Evolutionary conservation across 371 early-diverging fungal species (phyloP), one percentile per base, ranked within the genome.

Genomic region (Choanephora cucurbitarum): DNA sequence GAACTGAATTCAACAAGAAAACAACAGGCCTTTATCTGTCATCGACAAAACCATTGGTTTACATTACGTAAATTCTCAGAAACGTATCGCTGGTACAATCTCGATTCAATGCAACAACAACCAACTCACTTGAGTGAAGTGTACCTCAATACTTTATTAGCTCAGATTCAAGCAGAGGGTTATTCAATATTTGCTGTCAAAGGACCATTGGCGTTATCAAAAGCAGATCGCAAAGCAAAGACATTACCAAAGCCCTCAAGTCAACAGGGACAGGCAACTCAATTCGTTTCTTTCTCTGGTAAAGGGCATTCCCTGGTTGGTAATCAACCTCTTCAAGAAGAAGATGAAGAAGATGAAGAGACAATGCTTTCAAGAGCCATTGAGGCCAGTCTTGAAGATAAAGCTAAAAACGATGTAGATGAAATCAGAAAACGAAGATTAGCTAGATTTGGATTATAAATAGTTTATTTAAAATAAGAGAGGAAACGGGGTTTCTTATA

Each of bases 31-130:
- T 88, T 75, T 50, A 84, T 88, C 23, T 84, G 87, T 57, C 81
- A 88, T 61, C 66, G 85, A 8, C 58, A 76, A 52, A 76, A 82
- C 40, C 82, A 81, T 52, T 81, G 82, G 78, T 86, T 88, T 55
- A 88, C 87, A 1, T 52, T 91, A 21, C 78, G 91, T 3, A 75
- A 81, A 34, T 89, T 90, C 58, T 82, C 71, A 1, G 74, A 76
- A 7, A 62, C 78, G 10, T 73, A 80, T 53, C 78, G 87, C 17
- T 87, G 89, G 89, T 90, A 90, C 65, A 89, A 90, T 49, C 70
- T 89, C 14, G 85, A 91, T 55, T 82, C 83, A 1, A 68, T 81
- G 34, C 78, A 75, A 49, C 23, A 49, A 14, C 62, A 21, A 7
- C 85, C 91, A 1, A 60, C 67, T 5, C 75, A 82, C 55, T 72